These are phyloP conservation scores for Talaromyces marneffei DNA, from an alignment of 2,329 filamentous ascomycete genomes.

Conservation along the genomic window DNA sequence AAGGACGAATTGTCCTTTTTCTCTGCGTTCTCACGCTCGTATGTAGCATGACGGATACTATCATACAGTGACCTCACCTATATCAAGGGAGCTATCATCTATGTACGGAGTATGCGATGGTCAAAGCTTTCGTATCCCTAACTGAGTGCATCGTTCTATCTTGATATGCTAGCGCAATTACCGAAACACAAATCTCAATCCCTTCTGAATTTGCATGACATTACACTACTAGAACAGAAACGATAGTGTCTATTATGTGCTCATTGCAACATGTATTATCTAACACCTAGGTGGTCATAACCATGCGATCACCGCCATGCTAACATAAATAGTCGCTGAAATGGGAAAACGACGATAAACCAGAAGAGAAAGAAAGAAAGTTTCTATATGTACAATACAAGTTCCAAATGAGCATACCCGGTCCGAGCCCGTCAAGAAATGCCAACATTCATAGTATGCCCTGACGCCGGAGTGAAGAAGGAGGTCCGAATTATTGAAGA, in stretches of 20 bases:
- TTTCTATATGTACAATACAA: conserved; percentile 40
- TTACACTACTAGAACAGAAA: no score
- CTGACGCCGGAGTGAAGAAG: conserved; percentile 42
- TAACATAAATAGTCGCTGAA: conserved; percentile 14
- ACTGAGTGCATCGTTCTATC: no score
- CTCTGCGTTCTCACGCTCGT: neutral
- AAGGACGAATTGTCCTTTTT: neutral
- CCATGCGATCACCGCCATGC: conserved; percentile 14
- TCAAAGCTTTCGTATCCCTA: neutral
- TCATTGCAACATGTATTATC: conserved; percentile 16
- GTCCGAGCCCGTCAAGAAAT: conserved; percentile 37
- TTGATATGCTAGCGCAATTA: no score
- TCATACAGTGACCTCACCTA: neutral
- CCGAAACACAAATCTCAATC: no score
- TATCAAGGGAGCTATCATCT: neutral
- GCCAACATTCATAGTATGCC: conserved; percentile 31
- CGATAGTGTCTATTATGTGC: conserved; percentile 3
- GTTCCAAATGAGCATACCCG: conserved; percentile 35
- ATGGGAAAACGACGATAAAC: conserved; percentile 1
- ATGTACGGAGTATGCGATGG: no score
- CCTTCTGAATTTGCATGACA: no score
- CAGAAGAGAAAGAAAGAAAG: conserved; percentile 13
- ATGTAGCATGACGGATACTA: neutral
- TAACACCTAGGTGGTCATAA: conserved; percentile 1
- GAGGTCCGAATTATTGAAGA: conserved; percentile 26